These are phyloP conservation scores for Daphne laureola DNA, from an alignment of 441 rosid genomes.

Conservation along the genomic window DNA sequence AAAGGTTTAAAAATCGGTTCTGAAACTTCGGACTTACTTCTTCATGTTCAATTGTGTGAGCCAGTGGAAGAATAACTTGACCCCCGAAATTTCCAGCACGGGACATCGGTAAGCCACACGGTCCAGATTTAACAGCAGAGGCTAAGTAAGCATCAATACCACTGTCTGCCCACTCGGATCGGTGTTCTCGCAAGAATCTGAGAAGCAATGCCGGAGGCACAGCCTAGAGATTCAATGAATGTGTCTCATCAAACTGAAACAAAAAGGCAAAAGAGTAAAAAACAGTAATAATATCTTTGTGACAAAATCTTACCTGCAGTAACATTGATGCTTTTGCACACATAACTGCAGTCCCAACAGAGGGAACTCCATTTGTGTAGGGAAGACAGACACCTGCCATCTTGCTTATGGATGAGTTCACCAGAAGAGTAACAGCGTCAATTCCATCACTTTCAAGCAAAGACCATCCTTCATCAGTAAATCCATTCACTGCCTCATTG, in stretches of 20 bases:
- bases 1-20: neutral
- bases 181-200: conserved; percentile 62
- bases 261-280: conserved; percentile 1
- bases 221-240: conserved; percentile 29
- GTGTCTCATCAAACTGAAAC: neutral
- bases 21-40: conserved; percentile 31
- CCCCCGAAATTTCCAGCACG: conserved; percentile 58
- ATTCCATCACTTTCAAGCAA: conserved; percentile 64
- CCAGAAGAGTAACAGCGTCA: conserved; percentile 61
- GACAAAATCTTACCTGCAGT: conserved; percentile 35
- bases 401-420: conserved; percentile 52
- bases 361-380: conserved; percentile 46
- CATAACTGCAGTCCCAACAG: conserved; percentile 48
- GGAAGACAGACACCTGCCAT: conserved; percentile 48
- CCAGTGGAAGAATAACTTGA: conserved; percentile 68
- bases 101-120: conserved; percentile 48
- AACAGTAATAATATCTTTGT: neutral
- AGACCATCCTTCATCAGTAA: conserved; percentile 68
- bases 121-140: conserved; percentile 54
- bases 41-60: conserved; percentile 67
- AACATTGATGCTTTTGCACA: conserved; percentile 78
- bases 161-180: conserved; percentile 77
- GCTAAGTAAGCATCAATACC: conserved; percentile 71
- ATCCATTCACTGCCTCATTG: conserved; percentile 68
- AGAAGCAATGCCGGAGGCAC: conserved; percentile 66